Evolutionary conservation across 495 filamentous ascomycete genomes (phyloP), one percentile per base, ranked within the genome.

Genomic region (Talaromyces nanjingensis): DNA sequence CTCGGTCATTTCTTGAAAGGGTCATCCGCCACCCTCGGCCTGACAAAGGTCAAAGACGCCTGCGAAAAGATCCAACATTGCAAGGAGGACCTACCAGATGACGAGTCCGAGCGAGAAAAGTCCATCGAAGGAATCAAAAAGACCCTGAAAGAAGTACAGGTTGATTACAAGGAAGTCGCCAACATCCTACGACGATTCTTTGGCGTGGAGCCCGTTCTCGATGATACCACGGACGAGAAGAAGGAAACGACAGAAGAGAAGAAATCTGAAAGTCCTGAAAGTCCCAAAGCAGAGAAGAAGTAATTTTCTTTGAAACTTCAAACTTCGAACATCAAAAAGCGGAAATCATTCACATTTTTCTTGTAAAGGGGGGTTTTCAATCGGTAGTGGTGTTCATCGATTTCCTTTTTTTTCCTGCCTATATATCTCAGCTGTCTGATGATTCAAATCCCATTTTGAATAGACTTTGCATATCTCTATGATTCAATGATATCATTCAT

Each of bases 31-130:
- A 98, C 96, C 6, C 86, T 98, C 59, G 94, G 94, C 24, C 84
- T 98, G 45, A 90, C 80, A 68, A 96, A 96, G 77, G 89, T 98
- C 70, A 91, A 91, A 73, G 92, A 97, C 68, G 86, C 83, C 62
- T 98, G 94, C 74, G 93, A 97, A 75, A 90, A 96, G 81, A 96
- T 98, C 68, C 94, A 98, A 74, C 88, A 97, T 72, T 96, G 86
- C 69, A 94, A 96, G 54, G 60, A 62, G 25, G 60, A 62, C 7
- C 8, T 62, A 18, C 86, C 86, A 67, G 79, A 80, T 60, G 87
- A 93, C 57, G 79, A 84, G 63, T 74, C 78, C 4, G 84, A 94
- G 65, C 79, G 87, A 54, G 72, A 83, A 2, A 72, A 83, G 39
- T 91, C 86, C 65, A 80, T 97, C 31, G 72, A 82, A 60, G 83